A percentile compares a stretch with the other conserved stretches of the same genome.
Conservation (phyloP, 495 filamentous ascomycete species). For the Astrothelium macrocarpum region DNA sequence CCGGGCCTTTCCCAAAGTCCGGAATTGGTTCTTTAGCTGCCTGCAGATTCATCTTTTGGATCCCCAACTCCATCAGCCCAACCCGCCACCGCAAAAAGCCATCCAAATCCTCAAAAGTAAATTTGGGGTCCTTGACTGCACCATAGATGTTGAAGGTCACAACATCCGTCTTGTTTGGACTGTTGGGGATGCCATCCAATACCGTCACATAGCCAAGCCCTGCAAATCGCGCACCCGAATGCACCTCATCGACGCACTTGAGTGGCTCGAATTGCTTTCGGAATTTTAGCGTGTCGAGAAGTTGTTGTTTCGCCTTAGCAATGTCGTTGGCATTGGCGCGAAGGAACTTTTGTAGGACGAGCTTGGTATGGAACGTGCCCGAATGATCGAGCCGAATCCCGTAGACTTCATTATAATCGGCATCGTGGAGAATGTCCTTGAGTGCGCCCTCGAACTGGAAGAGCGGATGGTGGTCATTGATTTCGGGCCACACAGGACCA, state of each 20-base stretch:
- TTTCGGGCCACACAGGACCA: slow-evolving; percentile 2
- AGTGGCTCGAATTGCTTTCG: slow-evolving; percentile 53
- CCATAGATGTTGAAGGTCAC: slow-evolving; percentile 85
- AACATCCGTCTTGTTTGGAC: slow-evolving; percentile 37
- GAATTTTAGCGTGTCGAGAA: slow-evolving; percentile 71
- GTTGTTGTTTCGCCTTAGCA: slow-evolving; percentile 59
- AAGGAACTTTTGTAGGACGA: slow-evolving; percentile 83
- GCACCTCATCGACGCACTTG: slow-evolving; percentile 37
- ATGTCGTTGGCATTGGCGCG: slow-evolving; percentile 75
- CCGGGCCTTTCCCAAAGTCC: slow-evolving; percentile 48
- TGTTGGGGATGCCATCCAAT: slow-evolving; percentile 33
- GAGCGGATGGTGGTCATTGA: slow-evolving; percentile 20
- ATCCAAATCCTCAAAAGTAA: slow-evolving; percentile 66
- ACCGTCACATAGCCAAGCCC: slow-evolving; percentile 47
- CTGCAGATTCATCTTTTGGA: slow-evolving; percentile 57
- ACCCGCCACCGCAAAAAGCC: slow-evolving; percentile 63
- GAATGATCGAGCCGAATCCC: slow-evolving; percentile 50
- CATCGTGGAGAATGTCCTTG: slow-evolving; percentile 37
- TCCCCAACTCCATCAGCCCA: slow-evolving; percentile 72
- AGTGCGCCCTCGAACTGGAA: slow-evolving; percentile 20
- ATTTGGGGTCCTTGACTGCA: slow-evolving; percentile 54
- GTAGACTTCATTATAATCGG: slow-evolving; percentile 64
- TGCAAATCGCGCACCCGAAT: slow-evolving; percentile 44
- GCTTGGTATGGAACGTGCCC: slow-evolving; percentile 23
- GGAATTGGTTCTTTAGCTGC: slow-evolving; percentile 62